Conservation (phyloP, 305 asterid genomes). For the Lippia alba region DNA sequence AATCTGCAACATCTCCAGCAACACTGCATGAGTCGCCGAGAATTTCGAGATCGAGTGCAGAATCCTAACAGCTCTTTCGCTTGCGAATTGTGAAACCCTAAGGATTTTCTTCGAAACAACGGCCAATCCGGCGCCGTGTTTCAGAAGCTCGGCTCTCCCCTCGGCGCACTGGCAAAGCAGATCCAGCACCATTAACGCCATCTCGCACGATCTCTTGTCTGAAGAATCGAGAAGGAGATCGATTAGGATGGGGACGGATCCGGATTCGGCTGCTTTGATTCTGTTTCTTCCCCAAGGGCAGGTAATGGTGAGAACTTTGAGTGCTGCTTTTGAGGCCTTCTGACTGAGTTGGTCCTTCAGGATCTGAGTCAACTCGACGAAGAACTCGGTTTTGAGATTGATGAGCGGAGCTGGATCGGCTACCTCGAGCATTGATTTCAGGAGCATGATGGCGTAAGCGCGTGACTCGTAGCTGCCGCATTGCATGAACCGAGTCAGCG, state of each 20-base stretch:
- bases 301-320: constrained; percentile 43
- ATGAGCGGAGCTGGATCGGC: constrained; percentile 42
- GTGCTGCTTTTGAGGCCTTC: constrained; percentile 54
- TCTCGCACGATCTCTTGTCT: constrained; percentile 55
- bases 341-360: constrained; percentile 52
- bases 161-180: constrained; percentile 76
- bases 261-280: constrained; percentile 60
- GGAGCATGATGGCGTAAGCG: constrained; percentile 55
- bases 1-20: constrained; percentile 70
- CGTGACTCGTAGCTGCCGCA: constrained; percentile 58
- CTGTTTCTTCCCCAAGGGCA: constrained; percentile 58
- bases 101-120: constrained; percentile 72
- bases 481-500: constrained; percentile 50
- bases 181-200: constrained; percentile 51
- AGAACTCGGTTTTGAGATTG: constrained; percentile 37
- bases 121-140: constrained; percentile 71
- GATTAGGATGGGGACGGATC: constrained; percentile 43
- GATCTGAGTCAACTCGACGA: constrained; percentile 47
- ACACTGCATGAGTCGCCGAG: constrained; percentile 50
- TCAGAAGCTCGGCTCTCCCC: constrained; percentile 68
- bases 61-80: constrained; percentile 64
- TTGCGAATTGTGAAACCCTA: constrained; percentile 64
- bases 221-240: constrained; percentile 54
- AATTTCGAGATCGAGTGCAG: constrained; percentile 56
- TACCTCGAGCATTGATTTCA: constrained; percentile 51